Percentiles rank a stretch among this genome's conserved stretches.
Evolutionary conservation across 768 basidiomycete species (phyloP).

Genomic region (Suillus spraguei): DNA sequence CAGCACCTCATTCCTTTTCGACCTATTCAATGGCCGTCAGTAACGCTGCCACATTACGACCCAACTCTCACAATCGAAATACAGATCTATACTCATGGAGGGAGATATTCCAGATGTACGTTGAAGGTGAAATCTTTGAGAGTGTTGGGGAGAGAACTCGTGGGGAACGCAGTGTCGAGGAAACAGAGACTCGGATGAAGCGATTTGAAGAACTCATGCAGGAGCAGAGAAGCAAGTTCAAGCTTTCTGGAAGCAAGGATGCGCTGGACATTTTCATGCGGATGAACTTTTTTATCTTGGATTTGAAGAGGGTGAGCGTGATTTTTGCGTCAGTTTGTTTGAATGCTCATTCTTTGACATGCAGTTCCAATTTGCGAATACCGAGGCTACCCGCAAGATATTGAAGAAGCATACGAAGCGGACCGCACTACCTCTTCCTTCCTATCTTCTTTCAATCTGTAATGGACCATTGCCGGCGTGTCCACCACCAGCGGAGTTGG

Average conservation of each 20-base stretch:
- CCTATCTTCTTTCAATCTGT: conserved; percentile 24
- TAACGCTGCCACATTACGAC: conserved; percentile 39
- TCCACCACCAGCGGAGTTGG: conserved; percentile 33
- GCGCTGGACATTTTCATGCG: conserved; percentile 73
- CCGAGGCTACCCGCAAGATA: conserved; percentile 90
- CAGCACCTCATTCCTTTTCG: conserved; percentile 33
- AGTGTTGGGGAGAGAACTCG: conserved; percentile 59
- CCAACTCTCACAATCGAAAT: conserved; percentile 34
- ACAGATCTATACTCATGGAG: conserved; percentile 86
- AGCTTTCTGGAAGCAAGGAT: conserved; percentile 53
- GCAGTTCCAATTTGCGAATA: conserved; percentile 81
- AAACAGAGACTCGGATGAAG: conserved; percentile 66
- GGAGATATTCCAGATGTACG: conserved; percentile 85
- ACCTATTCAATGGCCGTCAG: conserved; percentile 30
- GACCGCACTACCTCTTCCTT: conserved; percentile 73
- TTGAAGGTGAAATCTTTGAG: conserved; percentile 87
- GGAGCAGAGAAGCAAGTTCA: conserved; percentile 52
- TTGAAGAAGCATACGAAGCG: conserved; percentile 94
- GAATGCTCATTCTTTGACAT: not conserved
- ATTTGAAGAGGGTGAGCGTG: conserved; percentile 70
- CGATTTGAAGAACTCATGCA: conserved; percentile 63
- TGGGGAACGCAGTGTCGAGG: conserved; percentile 71
- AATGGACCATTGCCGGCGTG: conserved; percentile 16
- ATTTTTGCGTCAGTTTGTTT: not conserved
- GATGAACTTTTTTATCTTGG: conserved; percentile 77